These are phyloP conservation scores for Termitomyces sp. DNA, from an alignment of 768 basidiomycete species.

Conservation along the genomic window DNA sequence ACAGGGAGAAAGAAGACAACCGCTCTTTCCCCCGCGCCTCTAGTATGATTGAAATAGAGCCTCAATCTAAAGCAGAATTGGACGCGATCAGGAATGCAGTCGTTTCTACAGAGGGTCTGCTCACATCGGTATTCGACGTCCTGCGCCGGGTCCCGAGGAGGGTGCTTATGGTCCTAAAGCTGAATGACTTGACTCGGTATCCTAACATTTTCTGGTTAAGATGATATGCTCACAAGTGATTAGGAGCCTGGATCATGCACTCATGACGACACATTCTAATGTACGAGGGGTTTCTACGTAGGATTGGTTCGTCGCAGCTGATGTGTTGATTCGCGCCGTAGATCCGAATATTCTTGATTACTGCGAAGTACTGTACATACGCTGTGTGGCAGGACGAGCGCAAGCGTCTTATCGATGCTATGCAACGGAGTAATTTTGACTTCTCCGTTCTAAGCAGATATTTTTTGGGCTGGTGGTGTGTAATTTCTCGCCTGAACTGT, in stretches of 20 bases:
- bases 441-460: constrained; percentile 41
- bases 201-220: not conserved
- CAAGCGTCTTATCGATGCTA: constrained; percentile 34
- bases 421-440: constrained; percentile 47
- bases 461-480: constrained; percentile 67
- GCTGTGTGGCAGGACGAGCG: constrained; percentile 76
- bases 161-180: constrained; percentile 77
- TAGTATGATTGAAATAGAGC: constrained; percentile 68
- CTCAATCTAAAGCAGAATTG: constrained; percentile 72
- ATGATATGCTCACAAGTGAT: constrained; percentile 1
- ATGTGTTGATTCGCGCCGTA: constrained; percentile 22
- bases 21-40: constrained; percentile 55
- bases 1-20: constrained; percentile 30
- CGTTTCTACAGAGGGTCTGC: constrained; percentile 72
- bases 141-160: constrained; percentile 79
- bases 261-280: constrained; percentile 84
- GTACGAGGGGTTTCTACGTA: constrained; percentile 25
- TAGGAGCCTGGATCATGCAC: constrained; percentile 76
- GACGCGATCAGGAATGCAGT: constrained; percentile 81
- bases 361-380: constrained; percentile 79
- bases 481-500: constrained; percentile 2
- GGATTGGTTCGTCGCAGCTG: not conserved
- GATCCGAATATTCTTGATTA: constrained; percentile 86
- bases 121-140: constrained; percentile 83
- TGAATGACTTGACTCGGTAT: constrained; percentile 83